phyloP scores from a whole-genome alignment of 1,139 yeast species.

The Lodderomyces jiufengensis region DNA sequence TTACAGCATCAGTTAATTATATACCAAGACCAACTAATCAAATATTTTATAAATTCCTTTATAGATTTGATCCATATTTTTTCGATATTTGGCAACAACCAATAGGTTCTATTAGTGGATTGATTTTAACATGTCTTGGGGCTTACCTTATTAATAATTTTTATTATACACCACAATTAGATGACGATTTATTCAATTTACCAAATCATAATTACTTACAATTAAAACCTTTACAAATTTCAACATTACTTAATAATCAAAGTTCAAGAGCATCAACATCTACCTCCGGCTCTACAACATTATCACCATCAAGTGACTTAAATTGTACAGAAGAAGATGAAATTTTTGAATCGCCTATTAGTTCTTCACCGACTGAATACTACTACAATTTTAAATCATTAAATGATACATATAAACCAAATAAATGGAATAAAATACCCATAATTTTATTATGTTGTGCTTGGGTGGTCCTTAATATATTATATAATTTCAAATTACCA shows the following conservation, averaged over 20 bases:
- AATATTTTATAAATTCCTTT: conserved; percentile 11
- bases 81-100: conserved; percentile 10
- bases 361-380: background rate
- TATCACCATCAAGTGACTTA: conserved; percentile 7
- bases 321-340: conserved; percentile 7
- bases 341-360: conserved; percentile 4
- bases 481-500: conserved; percentile 33
- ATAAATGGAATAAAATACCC: conserved; percentile 16
- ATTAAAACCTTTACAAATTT: conserved; percentile 9
- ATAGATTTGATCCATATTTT: conserved; percentile 12
- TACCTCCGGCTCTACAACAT: conserved; percentile 5
- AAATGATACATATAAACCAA: background rate
- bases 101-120: conserved; percentile 11
- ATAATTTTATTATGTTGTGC: conserved; percentile 26
- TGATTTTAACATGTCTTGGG: conserved; percentile 7
- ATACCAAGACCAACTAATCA: conserved; percentile 11
- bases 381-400: background rate
- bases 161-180: conserved; percentile 6
- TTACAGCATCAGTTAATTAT: conserved; percentile 7
- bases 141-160: conserved; percentile 6
- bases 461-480: conserved; percentile 41
- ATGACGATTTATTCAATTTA: background rate
- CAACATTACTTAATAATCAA: conserved; percentile 3
- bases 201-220: conserved; percentile 2
- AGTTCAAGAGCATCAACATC: conserved; percentile 4